These are phyloP conservation scores for Bassia scoparia DNA, from an alignment of 148 eudicot genomes.

Conservation along the genomic window DNA sequence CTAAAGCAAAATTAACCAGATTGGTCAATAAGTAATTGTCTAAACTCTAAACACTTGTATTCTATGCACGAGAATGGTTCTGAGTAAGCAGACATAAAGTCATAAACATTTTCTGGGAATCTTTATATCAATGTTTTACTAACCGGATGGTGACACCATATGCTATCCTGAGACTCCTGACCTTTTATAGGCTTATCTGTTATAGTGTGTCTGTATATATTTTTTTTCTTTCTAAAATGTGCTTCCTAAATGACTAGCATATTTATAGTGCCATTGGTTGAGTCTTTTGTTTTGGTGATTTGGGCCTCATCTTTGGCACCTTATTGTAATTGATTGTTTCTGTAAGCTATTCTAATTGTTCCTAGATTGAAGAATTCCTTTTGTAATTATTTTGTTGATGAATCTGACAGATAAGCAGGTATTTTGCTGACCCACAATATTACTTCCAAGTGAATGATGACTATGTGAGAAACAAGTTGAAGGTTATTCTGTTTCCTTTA, in stretches of 20 bases:
- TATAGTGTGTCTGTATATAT: background rate
- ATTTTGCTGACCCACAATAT: constrained; percentile 86
- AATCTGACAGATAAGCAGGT: constrained; percentile 69
- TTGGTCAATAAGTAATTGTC: background rate
- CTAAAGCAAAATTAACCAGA: background rate
- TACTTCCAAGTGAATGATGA: constrained; percentile 98
- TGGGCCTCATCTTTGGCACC: background rate
- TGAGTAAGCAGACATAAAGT: background rate
- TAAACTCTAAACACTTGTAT: background rate
- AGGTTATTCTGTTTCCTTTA: constrained; percentile 88
- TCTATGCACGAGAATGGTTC: background rate
- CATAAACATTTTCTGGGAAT: background rate
- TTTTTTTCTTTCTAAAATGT: background rate
- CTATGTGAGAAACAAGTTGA: constrained; percentile 90
- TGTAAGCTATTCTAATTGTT: background rate
- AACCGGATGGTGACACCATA: background rate
- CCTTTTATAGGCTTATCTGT: background rate
- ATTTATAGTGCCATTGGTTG: background rate
- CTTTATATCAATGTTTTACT: background rate
- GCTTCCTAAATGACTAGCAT: background rate
- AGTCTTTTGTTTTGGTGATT: background rate
- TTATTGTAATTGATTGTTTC: background rate
- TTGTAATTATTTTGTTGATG: background rate
- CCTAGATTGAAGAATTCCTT: background rate
- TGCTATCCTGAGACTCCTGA: background rate